Base-by-base conservation (phyloP, 1,284 basidiomycete genomes). In the Puccinia novopanici region DNA sequence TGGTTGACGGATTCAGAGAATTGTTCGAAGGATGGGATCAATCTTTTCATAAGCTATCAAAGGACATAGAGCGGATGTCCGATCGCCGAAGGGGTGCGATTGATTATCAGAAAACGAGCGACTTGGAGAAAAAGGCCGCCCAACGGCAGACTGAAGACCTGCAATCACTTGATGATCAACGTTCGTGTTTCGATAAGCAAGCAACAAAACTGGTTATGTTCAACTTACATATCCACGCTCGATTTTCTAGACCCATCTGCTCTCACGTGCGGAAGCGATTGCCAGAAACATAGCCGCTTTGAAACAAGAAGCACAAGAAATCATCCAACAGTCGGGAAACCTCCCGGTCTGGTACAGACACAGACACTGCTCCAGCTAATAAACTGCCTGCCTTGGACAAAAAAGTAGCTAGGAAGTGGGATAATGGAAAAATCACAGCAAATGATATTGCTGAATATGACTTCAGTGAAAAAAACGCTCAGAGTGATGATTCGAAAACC, bases 371-470 rank as follows among this genome's bases (percentile, higher is more conserved):
- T 24, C n/a, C 61, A 40, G 59, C 63, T 40, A 55, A 37, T 30
- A 65, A 65, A 40, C n/a, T 42, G 52, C 75, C 42, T 59, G 19
- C 52, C 5, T 86, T 86, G 54, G 91, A 89, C 82, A 85, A 90
- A 6, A 98, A 98, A 87, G 86, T 89, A 27, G 92, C 92, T 86
- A 91, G 96, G 61, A 97, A 94, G 87, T 99, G 96, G 96, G 94
- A 92, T 24, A 91, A 94, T 67, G 84, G 84, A 82, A 89, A 91
- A 82, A 89, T 89, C 0, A 91, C 90, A 2, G 92, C 93, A 82
- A 88, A 89, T 27, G 94, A 97, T 82, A 95, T 97, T 91, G 92
- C 91, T 0, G 90, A 91, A 52, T 89, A 98, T 65, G 95, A 99
- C 86, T 98, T 92, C 81, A 88, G 87, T 8, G 84, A 84, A 57